phyloP scores from a whole-genome alignment of 2,329 filamentous ascomycete species.

The Diaporthe australafricana region DNA sequence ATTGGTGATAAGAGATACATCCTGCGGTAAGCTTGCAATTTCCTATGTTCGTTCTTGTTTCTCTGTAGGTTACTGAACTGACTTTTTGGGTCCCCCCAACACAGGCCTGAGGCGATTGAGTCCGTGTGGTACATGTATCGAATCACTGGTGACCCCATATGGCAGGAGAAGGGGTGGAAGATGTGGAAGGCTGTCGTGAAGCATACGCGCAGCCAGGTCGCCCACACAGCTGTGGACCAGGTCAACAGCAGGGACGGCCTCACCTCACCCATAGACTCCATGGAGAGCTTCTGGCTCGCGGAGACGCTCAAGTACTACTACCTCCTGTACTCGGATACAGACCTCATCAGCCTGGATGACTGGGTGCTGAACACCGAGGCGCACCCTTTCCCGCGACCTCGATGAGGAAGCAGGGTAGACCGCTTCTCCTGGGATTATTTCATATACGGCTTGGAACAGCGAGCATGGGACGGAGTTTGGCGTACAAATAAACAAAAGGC shows the following conservation, averaged over 20 bases:
- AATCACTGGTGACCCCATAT: slow-evolving; percentile 80
- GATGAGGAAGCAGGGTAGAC: slow-evolving; percentile 34
- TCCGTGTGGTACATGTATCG: slow-evolving; percentile 92
- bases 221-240: slow-evolving; percentile 77
- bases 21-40: slow-evolving; percentile 62
- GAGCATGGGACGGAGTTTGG: slow-evolving; percentile 31
- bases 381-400: slow-evolving; percentile 65
- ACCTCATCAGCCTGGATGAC: slow-evolving; percentile 74
- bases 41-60: not conserved
- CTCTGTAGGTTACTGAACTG: slow-evolving; percentile 31
- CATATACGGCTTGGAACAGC: not conserved
- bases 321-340: slow-evolving; percentile 78
- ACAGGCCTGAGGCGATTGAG: slow-evolving; percentile 86
- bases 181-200: slow-evolving; percentile 83
- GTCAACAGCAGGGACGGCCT: slow-evolving; percentile 58
- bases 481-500: slow-evolving; percentile 12
- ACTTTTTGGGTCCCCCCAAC: slow-evolving; percentile 11
- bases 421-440: not conserved
- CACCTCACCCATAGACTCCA: slow-evolving; percentile 65
- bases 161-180: slow-evolving; percentile 85
- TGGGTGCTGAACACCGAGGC: slow-evolving; percentile 76
- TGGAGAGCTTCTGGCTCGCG: slow-evolving; percentile 92
- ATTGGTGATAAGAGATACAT: slow-evolving; percentile 66
- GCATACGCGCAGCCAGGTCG: slow-evolving; percentile 73
- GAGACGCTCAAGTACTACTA: slow-evolving; percentile 96